These are phyloP conservation scores for Vitis rotundifolia DNA, from an alignment of 164 flowering plant species.

Conservation along the genomic window DNA sequence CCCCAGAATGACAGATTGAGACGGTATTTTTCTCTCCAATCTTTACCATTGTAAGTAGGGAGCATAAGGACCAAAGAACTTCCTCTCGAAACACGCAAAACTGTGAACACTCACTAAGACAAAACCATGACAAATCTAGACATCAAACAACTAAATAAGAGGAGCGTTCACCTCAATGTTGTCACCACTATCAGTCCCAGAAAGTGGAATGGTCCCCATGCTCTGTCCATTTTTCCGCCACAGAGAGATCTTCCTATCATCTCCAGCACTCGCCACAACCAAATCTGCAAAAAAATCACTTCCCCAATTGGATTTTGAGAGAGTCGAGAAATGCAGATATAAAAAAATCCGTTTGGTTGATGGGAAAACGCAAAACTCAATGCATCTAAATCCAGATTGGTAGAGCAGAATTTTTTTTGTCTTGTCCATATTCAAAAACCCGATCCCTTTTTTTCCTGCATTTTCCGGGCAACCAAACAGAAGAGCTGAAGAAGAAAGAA, in stretches of 20 bases:
- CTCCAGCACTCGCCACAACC: constrained; percentile 97
- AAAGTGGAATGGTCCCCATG: constrained; percentile 74
- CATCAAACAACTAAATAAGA: background rate
- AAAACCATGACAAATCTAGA: background rate
- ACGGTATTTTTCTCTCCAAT: background rate
- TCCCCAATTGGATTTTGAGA: background rate
- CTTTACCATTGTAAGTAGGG: background rate
- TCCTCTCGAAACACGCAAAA: no score
- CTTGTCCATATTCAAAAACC: no score
- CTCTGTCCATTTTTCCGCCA: constrained; percentile 91
- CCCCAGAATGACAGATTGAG: background rate
- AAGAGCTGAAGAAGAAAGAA: background rate
- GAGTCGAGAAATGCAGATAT: background rate
- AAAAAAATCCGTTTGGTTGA: constrained; percentile 1
- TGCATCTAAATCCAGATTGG: no score
- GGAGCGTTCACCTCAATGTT: constrained; percentile 56
- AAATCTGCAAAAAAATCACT: constrained; percentile 57
- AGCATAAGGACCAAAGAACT: no score
- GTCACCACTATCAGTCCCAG: constrained; percentile 70
- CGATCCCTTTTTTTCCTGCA: no score
- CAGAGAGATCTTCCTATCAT: constrained; percentile 77
- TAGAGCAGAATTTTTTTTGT: no score
- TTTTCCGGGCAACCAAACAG: background rate
- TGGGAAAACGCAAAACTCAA: background rate
- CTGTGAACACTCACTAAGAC: background rate